Conservation (phyloP, 768 basidiomycete species). For the Lactarius hengduanensis region DNA sequence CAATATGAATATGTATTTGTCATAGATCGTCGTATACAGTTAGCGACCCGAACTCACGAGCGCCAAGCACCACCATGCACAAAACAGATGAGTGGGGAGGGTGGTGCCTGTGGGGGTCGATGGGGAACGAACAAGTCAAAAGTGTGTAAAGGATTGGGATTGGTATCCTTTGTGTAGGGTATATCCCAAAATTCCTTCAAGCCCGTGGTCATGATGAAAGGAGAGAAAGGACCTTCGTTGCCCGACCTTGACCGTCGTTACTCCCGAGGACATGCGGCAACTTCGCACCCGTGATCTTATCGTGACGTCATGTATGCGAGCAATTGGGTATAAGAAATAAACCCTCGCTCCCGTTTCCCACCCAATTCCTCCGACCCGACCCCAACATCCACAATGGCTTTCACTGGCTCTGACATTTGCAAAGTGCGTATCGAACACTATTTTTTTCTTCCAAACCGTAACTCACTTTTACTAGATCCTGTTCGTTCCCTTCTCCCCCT, state of each 20-base stretch:
- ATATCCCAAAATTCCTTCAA: conserved; percentile 29
- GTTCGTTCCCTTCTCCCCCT: conserved; percentile 31
- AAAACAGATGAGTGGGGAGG: conserved; percentile 58
- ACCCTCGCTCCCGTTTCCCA: conserved; percentile 4
- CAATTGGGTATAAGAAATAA: not conserved
- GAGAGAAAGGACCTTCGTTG: not conserved
- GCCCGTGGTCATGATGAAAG: not conserved
- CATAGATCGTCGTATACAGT: conserved; percentile 7
- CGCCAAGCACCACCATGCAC: conserved; percentile 87
- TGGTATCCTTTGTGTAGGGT: conserved; percentile 38
- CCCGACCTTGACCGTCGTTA: too few species aligned
- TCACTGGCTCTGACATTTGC: conserved; percentile 74
- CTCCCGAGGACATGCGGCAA: not conserved
- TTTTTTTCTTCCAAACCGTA: not conserved
- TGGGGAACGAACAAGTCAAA: conserved; percentile 55
- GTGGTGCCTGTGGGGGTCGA: not conserved
- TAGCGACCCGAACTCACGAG: conserved; percentile 46
- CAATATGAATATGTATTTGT: conserved; percentile 12
- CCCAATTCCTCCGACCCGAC: conserved; percentile 23
- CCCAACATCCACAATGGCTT: conserved; percentile 49
- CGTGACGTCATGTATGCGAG: conserved; percentile 12
- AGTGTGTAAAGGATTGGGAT: conserved; percentile 39
- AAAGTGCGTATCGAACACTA: conserved; percentile 48
- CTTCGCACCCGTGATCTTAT: not conserved
- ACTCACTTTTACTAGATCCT: conserved; percentile 42